Evolutionary conservation across 2,329 filamentous ascomycete genomes (phyloP), one percentile per base, ranked within the genome.

Genomic region (Arthrobotrys megalospora): DNA sequence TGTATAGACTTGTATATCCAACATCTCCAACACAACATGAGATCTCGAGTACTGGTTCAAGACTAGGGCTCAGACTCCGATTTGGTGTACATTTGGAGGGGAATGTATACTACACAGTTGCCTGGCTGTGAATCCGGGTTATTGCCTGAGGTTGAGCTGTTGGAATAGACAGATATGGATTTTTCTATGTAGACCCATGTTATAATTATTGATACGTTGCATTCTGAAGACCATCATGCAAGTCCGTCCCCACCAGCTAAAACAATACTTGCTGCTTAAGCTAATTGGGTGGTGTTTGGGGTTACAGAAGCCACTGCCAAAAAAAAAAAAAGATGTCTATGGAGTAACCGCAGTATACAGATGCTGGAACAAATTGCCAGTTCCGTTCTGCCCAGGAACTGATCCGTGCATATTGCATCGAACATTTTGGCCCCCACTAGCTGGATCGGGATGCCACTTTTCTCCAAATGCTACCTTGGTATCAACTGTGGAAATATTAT

Each of bases 401-500:
- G 50, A 16, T 34, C n/a, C 50, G n/a, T 41, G 8, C 6, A 58
- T 32, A 12, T 52, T 32, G 21, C n/a, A 55, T 55, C 50, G 3
- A 55, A 28, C 52, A 58, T 52, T 62, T 60, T 63, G 43, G 28
- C n/a, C n/a, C 43, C n/a, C 7, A 2, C n/a, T 69, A 47, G 43
- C 65, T 60, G 21, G n/a, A 69, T 60, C 24, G n/a, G 48, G 24
- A 64, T n/a, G 19, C 41, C 36, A 47, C 32, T 45, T 68, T 60
- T 24, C n/a, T 10, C 34, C 28, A 43, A 55, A 53, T 71, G 55
- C 43, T 64, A 71, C 66, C 41, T 62, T 52, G 16, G 53, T 45
- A 24, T 60, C 43, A 70, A 28, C 14, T 28, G 24, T 28, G 24
- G 24, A 28, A 28, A 28, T 28, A 28, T 5, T 28, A 28, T 28